Percentiles rank a stretch among this genome's conserved stretches.
These are phyloP conservation scores for Camelina neglecta DNA, from an alignment of 345 rosid genomes.

Conservation along the genomic window DNA sequence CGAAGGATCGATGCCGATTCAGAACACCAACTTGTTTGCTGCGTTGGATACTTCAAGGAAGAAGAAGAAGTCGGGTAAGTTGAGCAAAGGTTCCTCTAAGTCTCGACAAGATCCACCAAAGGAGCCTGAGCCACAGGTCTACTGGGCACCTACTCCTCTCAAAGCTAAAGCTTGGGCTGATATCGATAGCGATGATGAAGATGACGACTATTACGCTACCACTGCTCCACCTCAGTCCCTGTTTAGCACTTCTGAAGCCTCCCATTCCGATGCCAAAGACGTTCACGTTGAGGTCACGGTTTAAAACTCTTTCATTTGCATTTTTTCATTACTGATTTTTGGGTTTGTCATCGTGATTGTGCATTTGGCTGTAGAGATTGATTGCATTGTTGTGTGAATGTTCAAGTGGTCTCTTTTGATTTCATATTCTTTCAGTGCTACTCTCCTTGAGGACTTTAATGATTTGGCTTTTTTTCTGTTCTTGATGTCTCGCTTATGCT, in stretches of 20 bases:
- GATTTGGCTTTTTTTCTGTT: conserved; percentile 3
- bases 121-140: conserved; percentile 55
- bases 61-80: conserved; percentile 52
- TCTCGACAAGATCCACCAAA: conserved; percentile 42
- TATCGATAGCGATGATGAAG: conserved; percentile 61
- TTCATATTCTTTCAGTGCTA: conserved; percentile 13
- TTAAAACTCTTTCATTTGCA: background rate
- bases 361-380: background rate
- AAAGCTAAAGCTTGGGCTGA: conserved; percentile 64
- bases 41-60: conserved; percentile 65
- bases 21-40: conserved; percentile 64
- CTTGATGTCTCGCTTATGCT: conserved; percentile 6
- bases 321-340: background rate
- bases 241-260: conserved; percentile 47
- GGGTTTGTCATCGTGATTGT: too few species aligned
- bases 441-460: background rate
- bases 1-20: conserved; percentile 61
- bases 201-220: conserved; percentile 60
- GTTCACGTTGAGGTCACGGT: conserved; percentile 44
- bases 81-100: conserved; percentile 46
- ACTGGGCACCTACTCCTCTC: conserved; percentile 63
- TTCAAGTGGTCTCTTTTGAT: conserved; percentile 8
- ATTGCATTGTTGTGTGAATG: conserved; percentile 1
- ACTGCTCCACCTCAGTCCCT: conserved; percentile 51
- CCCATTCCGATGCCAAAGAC: conserved; percentile 41